phyloP scores from a whole-genome alignment of 768 basidiomycete genomes.

The Leucogyrophana mollusca region DNA sequence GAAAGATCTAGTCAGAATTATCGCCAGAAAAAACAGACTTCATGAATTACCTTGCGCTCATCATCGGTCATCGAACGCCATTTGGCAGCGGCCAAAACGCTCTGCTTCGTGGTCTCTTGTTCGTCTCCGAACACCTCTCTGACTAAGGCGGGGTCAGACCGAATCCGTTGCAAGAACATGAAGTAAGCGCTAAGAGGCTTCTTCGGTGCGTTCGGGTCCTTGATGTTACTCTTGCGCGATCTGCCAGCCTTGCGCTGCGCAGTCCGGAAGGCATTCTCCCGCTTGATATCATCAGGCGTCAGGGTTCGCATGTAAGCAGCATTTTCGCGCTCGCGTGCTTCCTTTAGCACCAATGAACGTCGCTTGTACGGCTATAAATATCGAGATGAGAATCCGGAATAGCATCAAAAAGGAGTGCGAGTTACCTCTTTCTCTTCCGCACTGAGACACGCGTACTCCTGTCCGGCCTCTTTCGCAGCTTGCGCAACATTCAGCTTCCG shows the following conservation, averaged over 20 bases:
- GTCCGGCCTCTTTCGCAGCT: slow-evolving; percentile 91
- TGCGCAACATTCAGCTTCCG: slow-evolving; percentile 94
- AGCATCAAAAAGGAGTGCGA: slow-evolving; percentile 24
- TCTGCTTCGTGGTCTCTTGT: slow-evolving; percentile 92
- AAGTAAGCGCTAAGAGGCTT: slow-evolving; percentile 94
- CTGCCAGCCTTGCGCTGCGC: slow-evolving; percentile 93
- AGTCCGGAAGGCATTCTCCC: slow-evolving; percentile 88
- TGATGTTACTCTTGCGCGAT: slow-evolving; percentile 90
- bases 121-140: slow-evolving; percentile 84
- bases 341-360: slow-evolving; percentile 83
- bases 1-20: slow-evolving; percentile 14
- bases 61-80: slow-evolving; percentile 94
- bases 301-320: slow-evolving; percentile 83
- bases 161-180: slow-evolving; percentile 90
- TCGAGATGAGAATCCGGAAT: slow-evolving; percentile 15
- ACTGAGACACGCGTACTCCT: slow-evolving; percentile 79
- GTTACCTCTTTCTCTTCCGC: slow-evolving; percentile 82
- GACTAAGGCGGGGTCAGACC: slow-evolving; percentile 74
- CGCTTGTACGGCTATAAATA: slow-evolving; percentile 74
- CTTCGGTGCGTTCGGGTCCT: slow-evolving; percentile 96
- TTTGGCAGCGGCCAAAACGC: slow-evolving; percentile 87
- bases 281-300: slow-evolving; percentile 92
- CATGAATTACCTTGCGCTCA: slow-evolving; percentile 75
- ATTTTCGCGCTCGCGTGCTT: slow-evolving; percentile 78
- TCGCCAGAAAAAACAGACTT: slow-evolving; percentile 3